Evolutionary conservation across 176 grass and related monocot species (phyloP).

Genomic region (Echinochloa phyllopogon): DNA sequence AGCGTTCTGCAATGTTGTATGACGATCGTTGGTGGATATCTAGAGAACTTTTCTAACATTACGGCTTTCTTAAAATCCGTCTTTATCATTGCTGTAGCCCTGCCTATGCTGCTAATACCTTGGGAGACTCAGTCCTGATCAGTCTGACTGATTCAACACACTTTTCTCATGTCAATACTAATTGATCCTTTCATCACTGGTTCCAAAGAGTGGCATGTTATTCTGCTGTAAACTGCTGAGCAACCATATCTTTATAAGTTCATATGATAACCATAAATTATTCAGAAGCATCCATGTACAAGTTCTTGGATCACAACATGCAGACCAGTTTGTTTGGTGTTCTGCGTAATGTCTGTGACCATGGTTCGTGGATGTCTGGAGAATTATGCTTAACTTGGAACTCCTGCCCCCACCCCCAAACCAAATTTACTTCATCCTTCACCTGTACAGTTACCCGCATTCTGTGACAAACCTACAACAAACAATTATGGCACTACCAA

Average conservation of each 20-base stretch:
- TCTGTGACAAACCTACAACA: too few species aligned
- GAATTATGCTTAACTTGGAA: too few species aligned
- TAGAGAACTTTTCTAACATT: background rate
- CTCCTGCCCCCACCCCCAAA: too few species aligned
- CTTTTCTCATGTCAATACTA: slow-evolving; percentile 3
- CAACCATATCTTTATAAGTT: too few species aligned
- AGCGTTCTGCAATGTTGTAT: slow-evolving; percentile 10
- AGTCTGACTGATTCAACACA: slow-evolving; percentile 28
- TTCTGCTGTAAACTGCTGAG: too few species aligned
- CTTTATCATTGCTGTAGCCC: background rate
- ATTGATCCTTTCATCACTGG: background rate
- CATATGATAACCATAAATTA: background rate
- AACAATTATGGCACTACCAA: too few species aligned
- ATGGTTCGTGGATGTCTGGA: too few species aligned
- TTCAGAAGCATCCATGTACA: background rate
- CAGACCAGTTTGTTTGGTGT: background rate
- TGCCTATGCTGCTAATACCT: background rate
- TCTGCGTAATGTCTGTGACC: background rate
- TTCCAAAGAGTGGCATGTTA: background rate
- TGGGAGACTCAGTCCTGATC: background rate
- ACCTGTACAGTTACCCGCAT: too few species aligned
- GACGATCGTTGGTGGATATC: background rate
- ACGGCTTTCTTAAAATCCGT: background rate
- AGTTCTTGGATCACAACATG: slow-evolving; percentile 32
- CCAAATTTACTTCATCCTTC: background rate